Percentiles rank a stretch among this genome's conserved stretches.
Evolutionary conservation across 78 protist species (phyloP).

Genomic region (Dictyostelium discoideum): dicty_2.7 NC_007088.5:8299001-8299500

Average conservation of each 20-base stretch:
- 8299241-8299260: not conserved
- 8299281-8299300: not conserved
- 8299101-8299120: not conserved
- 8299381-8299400: not conserved
- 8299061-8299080: not conserved
- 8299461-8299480: not conserved
- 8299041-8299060: not conserved
- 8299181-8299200: not conserved
- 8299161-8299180: not conserved
- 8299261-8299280: not conserved
- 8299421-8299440: not conserved
- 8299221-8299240: not conserved
- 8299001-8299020: not conserved
- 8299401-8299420: not conserved
- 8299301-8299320: not conserved
- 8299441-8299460: not conserved
- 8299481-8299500: not conserved
- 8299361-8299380: not conserved
- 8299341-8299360: not conserved
- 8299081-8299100: not conserved
- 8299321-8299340: not conserved
- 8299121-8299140: not conserved
- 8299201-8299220: not conserved
- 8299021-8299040: no score
- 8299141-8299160: not conserved